Evolutionary conservation across 441 rosid genomes (phyloP), one percentile per base, ranked within the genome.

Genomic region (Brassica hybrid): DNA sequence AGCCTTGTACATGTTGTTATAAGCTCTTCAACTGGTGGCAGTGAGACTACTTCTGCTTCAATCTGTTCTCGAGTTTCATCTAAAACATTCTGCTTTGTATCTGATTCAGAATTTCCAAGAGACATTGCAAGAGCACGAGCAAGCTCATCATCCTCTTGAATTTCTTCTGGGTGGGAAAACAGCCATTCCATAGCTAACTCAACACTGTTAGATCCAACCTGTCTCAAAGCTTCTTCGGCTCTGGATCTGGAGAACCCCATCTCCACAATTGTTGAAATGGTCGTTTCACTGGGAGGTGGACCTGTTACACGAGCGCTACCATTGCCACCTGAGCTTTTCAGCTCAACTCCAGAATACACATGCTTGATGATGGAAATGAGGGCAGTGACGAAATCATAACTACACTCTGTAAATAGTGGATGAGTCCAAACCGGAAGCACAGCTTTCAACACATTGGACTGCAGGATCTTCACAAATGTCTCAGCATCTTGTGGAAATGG

Each of bases 171-270:
- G 84, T 94, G 98, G 74, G 99, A 87, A 83, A 90, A 94, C 77
- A 96, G 85, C 99, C 99, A 96, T 84, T 96, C 99, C 97, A 89
- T 96, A 69, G 99, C 99, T 86, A 94, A 80, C 85, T 96, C 99
- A 79, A 96, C 98, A 80, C 97, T 94, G 75, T 91, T 91, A 54
- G 97, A 91, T 74, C 94, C 97, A 78, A 96, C 95, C 79, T 91
- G 99, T 85, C 99, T 92, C 76, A 96, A 80, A 69, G 99, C 98
- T 84, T 92, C 99, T 84, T 94, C 99, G 5, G 98, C 99, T 87
- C 99, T 90, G 45, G 93, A 62, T 84, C 98, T 91, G 69, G 99
- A 76, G 82, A 96, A 96, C 32, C 99, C 99, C 99, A 96, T 96
- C 89, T 96, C 99, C 76, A 84, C 99, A 81, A 96, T 94, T 62